Percentiles rank a stretch among this genome's conserved stretches.
phyloP scores from a whole-genome alignment of 129 eudicot species.

The Arctium minus region DNA sequence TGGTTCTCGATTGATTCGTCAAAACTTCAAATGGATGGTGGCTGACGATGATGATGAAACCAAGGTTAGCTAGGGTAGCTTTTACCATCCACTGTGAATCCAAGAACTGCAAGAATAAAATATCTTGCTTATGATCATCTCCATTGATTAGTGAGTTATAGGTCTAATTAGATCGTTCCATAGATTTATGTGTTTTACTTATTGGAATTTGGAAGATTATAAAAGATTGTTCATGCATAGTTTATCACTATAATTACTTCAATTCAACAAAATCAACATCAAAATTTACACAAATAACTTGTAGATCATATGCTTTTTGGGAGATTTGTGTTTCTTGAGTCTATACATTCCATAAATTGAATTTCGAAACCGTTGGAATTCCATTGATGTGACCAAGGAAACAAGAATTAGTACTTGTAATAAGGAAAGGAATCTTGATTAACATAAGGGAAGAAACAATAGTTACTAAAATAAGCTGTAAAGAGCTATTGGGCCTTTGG shows the following conservation, averaged over 20 bases:
- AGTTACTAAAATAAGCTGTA: no score
- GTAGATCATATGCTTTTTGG: neutral
- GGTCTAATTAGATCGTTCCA: conserved; percentile 8
- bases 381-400: neutral
- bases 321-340: neutral
- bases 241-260: neutral
- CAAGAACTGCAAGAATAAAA: neutral
- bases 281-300: neutral
- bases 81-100: conserved; percentile 5
- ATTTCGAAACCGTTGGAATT: neutral
- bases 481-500: no score
- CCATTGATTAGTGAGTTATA: conserved; percentile 7
- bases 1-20: conserved; percentile 13
- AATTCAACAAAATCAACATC: neutral
- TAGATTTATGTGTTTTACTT: neutral
- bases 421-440: no score
- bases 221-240: neutral
- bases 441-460: no score
- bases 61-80: conserved; percentile 6
- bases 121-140: neutral
- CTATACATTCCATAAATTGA: neutral
- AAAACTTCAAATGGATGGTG: conserved; percentile 3
- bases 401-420: neutral
- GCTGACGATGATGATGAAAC: conserved; percentile 9
- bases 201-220: neutral